These are phyloP conservation scores for Uromyces viciae-fabae DNA, from an alignment of 1,284 basidiomycete species.

Conservation along the genomic window DNA sequence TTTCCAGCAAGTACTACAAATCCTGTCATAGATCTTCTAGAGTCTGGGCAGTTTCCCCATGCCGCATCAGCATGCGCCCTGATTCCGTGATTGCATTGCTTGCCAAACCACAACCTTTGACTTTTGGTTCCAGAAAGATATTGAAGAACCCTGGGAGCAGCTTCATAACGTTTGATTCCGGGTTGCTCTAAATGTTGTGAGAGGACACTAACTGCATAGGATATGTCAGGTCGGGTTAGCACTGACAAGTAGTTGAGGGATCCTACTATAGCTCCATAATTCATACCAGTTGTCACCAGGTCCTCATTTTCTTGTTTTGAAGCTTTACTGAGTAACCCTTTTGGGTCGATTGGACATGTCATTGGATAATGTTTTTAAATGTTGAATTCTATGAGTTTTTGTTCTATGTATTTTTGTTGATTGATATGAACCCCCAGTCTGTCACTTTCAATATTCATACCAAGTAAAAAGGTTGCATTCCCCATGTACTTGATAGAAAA, in stretches of 20 bases:
- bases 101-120: not conserved
- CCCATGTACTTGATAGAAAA: conserved; percentile 3
- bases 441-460: no score
- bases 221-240: not conserved
- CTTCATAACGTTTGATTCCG: not conserved
- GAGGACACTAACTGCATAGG: not conserved
- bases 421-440: no score
- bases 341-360: not conserved
- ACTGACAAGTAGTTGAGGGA: not conserved
- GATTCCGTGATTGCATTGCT: not conserved
- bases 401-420: not conserved
- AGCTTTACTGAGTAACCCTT: not conserved
- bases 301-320: not conserved
- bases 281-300: not conserved
- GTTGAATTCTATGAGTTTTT: not conserved
- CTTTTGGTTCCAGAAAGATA: not conserved
- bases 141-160: not conserved
- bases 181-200: not conserved
- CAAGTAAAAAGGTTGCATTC: not conserved
- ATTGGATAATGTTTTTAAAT: not conserved
- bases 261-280: not conserved
- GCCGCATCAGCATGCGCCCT: not conserved
- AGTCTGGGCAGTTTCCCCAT: not conserved
- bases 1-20: not conserved
- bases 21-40: not conserved